Conservation (phyloP, 1,139 yeast genomes). For the Nakaseomyces nivariensis region DNA sequence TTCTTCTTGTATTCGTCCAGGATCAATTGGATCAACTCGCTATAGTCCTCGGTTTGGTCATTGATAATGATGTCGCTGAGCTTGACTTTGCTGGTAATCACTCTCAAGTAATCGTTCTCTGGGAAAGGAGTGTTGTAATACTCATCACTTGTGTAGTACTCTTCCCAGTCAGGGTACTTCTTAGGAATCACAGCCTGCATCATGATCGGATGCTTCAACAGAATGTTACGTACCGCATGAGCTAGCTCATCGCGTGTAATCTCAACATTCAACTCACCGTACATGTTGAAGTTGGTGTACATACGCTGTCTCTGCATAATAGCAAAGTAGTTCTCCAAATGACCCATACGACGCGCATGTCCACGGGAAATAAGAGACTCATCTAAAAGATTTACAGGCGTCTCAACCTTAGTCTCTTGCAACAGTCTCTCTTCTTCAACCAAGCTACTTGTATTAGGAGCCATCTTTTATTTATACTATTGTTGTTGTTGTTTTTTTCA, state of each 20-base stretch:
- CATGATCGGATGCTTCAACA: conserved; percentile 17
- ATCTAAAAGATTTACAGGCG: neutral
- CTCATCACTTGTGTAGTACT: conserved; percentile 15
- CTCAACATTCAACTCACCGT: conserved; percentile 13
- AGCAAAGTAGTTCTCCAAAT: conserved; percentile 23
- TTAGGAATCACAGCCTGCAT: conserved; percentile 17
- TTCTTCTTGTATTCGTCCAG: conserved; percentile 10
- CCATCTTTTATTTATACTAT: neutral
- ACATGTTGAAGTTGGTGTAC: conserved; percentile 20
- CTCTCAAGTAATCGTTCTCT: conserved; percentile 18
- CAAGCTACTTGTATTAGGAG: conserved; percentile 3
- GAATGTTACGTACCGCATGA: conserved; percentile 12
- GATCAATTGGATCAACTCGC: conserved; percentile 7
- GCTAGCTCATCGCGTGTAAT: conserved; percentile 8
- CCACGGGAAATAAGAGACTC: conserved; percentile 13
- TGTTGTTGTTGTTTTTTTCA: neutral
- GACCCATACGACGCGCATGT: conserved; percentile 25
- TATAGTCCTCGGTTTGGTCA: conserved; percentile 14
- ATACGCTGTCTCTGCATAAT: conserved; percentile 21
- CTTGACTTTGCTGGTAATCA: conserved; percentile 10
- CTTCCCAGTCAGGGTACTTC: conserved; percentile 10
- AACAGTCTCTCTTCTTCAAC: neutral
- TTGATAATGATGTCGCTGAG: conserved; percentile 19
- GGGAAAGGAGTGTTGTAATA: conserved; percentile 16
- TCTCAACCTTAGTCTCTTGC: neutral